These are phyloP conservation scores for Phytophthora chlamydospora DNA, from an alignment of 352 stramenopile species.

Conservation along the genomic window DNA sequence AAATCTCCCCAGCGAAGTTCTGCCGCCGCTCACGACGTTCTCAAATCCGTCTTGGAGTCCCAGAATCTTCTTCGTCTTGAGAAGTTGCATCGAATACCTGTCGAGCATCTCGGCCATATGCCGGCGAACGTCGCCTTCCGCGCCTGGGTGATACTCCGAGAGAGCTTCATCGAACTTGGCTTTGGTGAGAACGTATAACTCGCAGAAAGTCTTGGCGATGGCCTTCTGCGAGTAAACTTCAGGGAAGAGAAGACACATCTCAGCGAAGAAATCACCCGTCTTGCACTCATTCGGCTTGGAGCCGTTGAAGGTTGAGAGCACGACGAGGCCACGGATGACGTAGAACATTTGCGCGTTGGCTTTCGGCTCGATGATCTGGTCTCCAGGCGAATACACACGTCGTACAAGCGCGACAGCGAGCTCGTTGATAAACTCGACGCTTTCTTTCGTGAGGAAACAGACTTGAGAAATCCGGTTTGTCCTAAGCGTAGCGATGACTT, in stretches of 20 bases:
- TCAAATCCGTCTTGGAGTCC: conserved; percentile 46
- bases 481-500: conserved; percentile 61
- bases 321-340: conserved; percentile 62
- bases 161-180: conserved; percentile 61
- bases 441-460: conserved; percentile 76
- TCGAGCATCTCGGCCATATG: conserved; percentile 56
- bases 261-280: conserved; percentile 67
- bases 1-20: conserved; percentile 21
- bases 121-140: conserved; percentile 25
- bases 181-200: conserved; percentile 77
- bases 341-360: conserved; percentile 85
- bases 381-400: conserved; percentile 59
- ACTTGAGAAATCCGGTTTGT: conserved; percentile 67
- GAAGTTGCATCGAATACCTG: conserved; percentile 61
- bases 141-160: conserved; percentile 50
- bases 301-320: conserved; percentile 53
- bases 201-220: conserved; percentile 78
- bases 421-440: conserved; percentile 67
- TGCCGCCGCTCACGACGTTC: conserved; percentile 5
- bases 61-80: conserved; percentile 79
- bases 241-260: conserved; percentile 56
- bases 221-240: conserved; percentile 70
- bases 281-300: conserved; percentile 56
- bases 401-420: conserved; percentile 53
- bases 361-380: conserved; percentile 77